Evolutionary conservation across 2,329 filamentous ascomycete species (phyloP).

Genomic region (Diatrype stigma): DNA sequence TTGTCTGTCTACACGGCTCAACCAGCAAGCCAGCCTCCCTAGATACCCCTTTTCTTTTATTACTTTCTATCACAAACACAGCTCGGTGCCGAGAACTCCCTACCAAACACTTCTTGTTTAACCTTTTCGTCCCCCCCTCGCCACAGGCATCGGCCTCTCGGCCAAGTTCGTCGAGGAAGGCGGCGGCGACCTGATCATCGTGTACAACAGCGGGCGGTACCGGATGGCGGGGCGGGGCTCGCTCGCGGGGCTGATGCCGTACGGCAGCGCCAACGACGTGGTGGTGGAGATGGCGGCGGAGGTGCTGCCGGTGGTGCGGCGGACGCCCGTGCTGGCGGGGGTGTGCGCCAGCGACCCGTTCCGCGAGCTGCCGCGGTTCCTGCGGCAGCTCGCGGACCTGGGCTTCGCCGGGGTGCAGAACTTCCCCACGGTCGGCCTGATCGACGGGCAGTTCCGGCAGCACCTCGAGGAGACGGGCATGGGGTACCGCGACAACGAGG

Average conservation of each 20-base stretch:
- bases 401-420: constrained; percentile 70
- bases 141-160: constrained; percentile 59
- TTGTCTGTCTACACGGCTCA: no score
- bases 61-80: no score
- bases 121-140: no score
- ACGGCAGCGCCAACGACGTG: constrained; percentile 66
- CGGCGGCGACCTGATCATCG: constrained; percentile 64
- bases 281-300: constrained; percentile 67
- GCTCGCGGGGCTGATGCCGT: constrained; percentile 66
- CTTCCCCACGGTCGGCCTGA: constrained; percentile 68
- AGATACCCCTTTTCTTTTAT: no score
- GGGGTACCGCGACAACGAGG: constrained; percentile 58
- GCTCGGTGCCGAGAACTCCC: no score
- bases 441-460: constrained; percentile 62
- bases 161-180: constrained; percentile 68
- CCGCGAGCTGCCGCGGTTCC: constrained; percentile 56
- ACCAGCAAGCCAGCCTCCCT: no score
- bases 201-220: constrained; percentile 70
- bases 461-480: constrained; percentile 71
- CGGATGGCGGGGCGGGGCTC: constrained; percentile 70
- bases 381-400: constrained; percentile 54
- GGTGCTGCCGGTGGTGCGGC: constrained; percentile 59
- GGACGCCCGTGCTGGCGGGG: constrained; percentile 64
- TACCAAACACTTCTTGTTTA: no score
- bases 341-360: constrained; percentile 70